These are phyloP conservation scores for Ophiosphaerella herpotricha DNA, from an alignment of 2,329 filamentous ascomycete species.

Conservation along the genomic window DNA sequence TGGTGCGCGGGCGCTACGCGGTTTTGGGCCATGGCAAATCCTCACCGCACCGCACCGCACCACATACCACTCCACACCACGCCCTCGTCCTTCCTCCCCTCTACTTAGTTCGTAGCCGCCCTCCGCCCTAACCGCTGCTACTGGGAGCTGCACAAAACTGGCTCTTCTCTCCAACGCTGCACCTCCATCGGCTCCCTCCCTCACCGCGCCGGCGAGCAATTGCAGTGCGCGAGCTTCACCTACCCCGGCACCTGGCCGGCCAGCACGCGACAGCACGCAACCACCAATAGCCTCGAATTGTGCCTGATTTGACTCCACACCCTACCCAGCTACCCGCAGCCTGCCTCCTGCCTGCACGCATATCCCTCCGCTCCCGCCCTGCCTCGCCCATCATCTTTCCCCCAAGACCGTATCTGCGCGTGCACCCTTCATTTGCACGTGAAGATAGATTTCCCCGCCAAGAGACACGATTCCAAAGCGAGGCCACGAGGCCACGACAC, in stretches of 20 bases:
- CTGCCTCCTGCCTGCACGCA: slow-evolving; percentile 4
- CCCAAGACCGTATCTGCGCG: slow-evolving; percentile 3
- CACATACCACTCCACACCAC: neutral
- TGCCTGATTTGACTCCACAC: slow-evolving; percentile 24
- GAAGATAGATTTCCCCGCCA: slow-evolving; percentile 40
- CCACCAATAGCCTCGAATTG: slow-evolving; percentile 28
- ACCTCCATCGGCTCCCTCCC: no score
- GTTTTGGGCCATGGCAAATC: slow-evolving; percentile 13
- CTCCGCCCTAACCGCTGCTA: no score
- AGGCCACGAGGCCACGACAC: slow-evolving; percentile 14
- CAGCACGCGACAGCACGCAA: slow-evolving; percentile 41
- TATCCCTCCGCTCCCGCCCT: slow-evolving; percentile 1
- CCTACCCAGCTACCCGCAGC: slow-evolving; percentile 19
- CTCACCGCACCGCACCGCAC: slow-evolving; percentile 3
- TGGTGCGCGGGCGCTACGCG: slow-evolving; percentile 22
- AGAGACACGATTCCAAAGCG: slow-evolving; percentile 20
- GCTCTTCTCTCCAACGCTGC: no score
- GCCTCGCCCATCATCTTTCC: slow-evolving; percentile 1
- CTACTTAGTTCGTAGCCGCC: neutral
- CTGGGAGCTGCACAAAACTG: no score
- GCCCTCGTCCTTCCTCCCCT: slow-evolving; percentile 26
- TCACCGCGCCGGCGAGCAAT: neutral
- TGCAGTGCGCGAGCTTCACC: slow-evolving; percentile 5
- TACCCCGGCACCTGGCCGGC: slow-evolving; percentile 23
- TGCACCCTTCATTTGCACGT: slow-evolving; percentile 35